Percentiles rank a stretch among this genome's conserved stretches.
Conservation (phyloP, 2,329 filamentous ascomycete species). For the Aspergillus pseudoviridinutans region DNA sequence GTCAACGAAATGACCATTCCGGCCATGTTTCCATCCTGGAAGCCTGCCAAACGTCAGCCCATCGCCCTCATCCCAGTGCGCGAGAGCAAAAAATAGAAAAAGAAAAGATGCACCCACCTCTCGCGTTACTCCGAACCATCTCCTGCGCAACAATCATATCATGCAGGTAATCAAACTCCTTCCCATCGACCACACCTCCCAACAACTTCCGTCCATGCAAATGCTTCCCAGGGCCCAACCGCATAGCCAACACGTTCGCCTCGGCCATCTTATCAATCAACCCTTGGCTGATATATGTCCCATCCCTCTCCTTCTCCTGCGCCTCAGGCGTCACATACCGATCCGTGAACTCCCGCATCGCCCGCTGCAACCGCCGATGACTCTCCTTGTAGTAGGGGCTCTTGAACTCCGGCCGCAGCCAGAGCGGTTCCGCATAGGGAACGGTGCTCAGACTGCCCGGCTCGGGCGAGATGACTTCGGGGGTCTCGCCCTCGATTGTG, state of each 20-base stretch:
- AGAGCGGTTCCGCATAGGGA: conserved; percentile 80
- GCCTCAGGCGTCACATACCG: conserved; percentile 69
- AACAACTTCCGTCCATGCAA: conserved; percentile 67
- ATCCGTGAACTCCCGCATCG: conserved; percentile 70
- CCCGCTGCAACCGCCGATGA: conserved; percentile 65
- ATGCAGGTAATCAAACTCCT: conserved; percentile 85
- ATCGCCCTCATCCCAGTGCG: not conserved
- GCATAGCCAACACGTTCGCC: conserved; percentile 72
- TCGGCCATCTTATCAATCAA: conserved; percentile 76
- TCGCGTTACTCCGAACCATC: conserved; percentile 63
- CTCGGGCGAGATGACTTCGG: conserved; percentile 66
- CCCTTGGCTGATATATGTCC: conserved; percentile 64
- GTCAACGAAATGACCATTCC: conserved; percentile 81
- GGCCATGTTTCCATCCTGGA: conserved; percentile 82
- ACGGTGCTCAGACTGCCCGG: conserved; percentile 70
- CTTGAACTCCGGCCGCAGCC: conserved; percentile 73
- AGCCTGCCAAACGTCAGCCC: conserved; percentile 43
- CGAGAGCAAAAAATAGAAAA: too few species aligned
- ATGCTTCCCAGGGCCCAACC: conserved; percentile 77
- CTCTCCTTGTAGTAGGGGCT: conserved; percentile 76
- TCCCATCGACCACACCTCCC: conserved; percentile 66
- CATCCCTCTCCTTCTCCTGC: conserved; percentile 69
- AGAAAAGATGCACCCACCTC: conserved; percentile 39
- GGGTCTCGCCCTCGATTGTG: conserved; percentile 68
- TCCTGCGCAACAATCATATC: conserved; percentile 75